Conservation (phyloP, 805 yeast genomes). For the Saccharomyces cerevisiae region DNA sequence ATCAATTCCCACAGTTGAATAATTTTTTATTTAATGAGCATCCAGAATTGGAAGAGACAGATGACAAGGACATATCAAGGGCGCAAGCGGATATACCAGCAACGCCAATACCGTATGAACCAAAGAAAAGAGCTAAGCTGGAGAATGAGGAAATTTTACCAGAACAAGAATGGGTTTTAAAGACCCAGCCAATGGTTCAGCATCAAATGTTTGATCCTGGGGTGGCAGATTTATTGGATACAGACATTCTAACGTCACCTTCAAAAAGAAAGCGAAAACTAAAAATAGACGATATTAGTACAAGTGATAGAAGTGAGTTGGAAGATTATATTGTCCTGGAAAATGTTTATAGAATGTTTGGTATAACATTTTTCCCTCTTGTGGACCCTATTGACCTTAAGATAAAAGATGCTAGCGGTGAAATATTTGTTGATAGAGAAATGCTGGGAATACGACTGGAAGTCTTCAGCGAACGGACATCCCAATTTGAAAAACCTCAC, state of each 20-base stretch:
- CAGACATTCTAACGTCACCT: slow-evolving; percentile 23
- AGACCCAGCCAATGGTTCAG: slow-evolving; percentile 12
- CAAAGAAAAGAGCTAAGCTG: neutral
- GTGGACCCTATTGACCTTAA: slow-evolving; percentile 29
- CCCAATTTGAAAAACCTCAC: slow-evolving; percentile 30
- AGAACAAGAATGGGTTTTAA: slow-evolving; percentile 18
- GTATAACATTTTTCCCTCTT: slow-evolving; percentile 34
- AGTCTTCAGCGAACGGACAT: slow-evolving; percentile 23
- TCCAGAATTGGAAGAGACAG: neutral
- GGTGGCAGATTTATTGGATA: slow-evolving; percentile 16
- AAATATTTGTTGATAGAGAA: slow-evolving; percentile 11
- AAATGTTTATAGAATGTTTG: slow-evolving; percentile 33
- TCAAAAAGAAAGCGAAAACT: slow-evolving; percentile 17
- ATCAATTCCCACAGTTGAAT: slow-evolving; percentile 19
- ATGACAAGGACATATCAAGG: neutral
- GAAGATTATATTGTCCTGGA: slow-evolving; percentile 22
- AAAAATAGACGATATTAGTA: neutral
- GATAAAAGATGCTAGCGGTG: slow-evolving; percentile 7
- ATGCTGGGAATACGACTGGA: slow-evolving; percentile 36
- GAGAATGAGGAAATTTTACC: slow-evolving; percentile 6
- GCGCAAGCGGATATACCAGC: neutral
- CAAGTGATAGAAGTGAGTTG: neutral
- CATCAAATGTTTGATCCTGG: slow-evolving; percentile 24
- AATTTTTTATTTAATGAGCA: slow-evolving; percentile 10
- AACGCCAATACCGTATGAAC: neutral